These are phyloP conservation scores for Penicillium sp. DNA, from an alignment of 2,329 filamentous ascomycete species.

Conservation along the genomic window DNA sequence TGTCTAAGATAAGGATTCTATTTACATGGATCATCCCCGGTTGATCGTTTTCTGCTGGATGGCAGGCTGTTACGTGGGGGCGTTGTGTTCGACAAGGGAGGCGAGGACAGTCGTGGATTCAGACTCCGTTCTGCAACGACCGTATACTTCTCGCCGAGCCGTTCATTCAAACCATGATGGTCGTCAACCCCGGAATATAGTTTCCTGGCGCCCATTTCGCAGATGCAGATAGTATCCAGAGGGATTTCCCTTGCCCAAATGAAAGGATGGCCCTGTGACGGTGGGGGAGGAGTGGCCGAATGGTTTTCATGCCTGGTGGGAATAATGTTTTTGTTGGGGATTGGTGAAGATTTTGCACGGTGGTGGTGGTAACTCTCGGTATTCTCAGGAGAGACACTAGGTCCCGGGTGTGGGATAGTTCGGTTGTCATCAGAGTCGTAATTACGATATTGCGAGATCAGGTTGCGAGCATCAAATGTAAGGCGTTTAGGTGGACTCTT, in stretches of 20 bases:
- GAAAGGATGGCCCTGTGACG: constrained; percentile 40
- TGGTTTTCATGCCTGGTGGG: not conserved
- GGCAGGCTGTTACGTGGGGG: not conserved
- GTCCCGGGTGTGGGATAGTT: constrained; percentile 16
- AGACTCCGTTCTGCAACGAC: constrained; percentile 46
- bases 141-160: constrained; percentile 54
- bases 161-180: constrained; percentile 42
- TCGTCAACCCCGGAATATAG: constrained; percentile 46
- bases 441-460: constrained; percentile 36
- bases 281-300: not conserved
- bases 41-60: not conserved
- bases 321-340: not conserved
- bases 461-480: constrained; percentile 47
- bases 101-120: constrained; percentile 8
- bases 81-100: not conserved
- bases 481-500: constrained; percentile 34
- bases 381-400: not conserved
- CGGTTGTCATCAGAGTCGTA: constrained; percentile 34
- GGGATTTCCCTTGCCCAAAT: constrained; percentile 69
- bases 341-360: not conserved
- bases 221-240: constrained; percentile 73
- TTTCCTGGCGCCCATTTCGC: constrained; percentile 81
- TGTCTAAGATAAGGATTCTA: too few species aligned
- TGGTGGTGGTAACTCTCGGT: not conserved
- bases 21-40: not conserved